These are phyloP conservation scores for Conticribra weissflogii DNA, from an alignment of 108 stramenopile species.

Conservation along the genomic window DNA sequence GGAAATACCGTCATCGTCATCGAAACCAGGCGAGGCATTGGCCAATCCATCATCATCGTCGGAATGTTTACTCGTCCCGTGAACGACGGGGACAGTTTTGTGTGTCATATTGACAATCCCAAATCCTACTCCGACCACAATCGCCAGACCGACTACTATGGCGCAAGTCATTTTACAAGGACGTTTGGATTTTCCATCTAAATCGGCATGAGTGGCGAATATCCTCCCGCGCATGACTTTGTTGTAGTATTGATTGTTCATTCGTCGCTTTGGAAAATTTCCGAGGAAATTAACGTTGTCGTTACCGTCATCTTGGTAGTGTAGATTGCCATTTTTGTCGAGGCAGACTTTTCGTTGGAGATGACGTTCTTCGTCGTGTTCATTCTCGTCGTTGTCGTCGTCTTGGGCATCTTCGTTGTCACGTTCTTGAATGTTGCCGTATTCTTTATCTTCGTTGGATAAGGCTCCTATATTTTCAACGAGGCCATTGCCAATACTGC, in stretches of 20 bases:
- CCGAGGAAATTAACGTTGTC: too few species aligned
- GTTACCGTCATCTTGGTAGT: too few species aligned
- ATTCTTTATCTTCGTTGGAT: background rate
- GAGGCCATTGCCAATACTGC: background rate
- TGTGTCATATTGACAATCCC: background rate
- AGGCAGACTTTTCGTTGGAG: background rate
- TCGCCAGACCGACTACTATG: background rate
- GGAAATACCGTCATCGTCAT: background rate
- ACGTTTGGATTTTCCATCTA: background rate
- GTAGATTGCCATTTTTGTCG: background rate
- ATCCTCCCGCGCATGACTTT: too few species aligned
- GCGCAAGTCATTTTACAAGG: background rate
- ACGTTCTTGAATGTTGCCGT: background rate
- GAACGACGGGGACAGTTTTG: background rate
- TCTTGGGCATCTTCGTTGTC: background rate
- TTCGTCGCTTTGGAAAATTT: too few species aligned
- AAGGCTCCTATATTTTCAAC: background rate
- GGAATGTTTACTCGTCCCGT: background rate
- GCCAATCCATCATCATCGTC: background rate
- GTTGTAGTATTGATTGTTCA: too few species aligned
- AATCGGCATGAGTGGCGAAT: background rate
- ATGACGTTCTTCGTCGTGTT: constrained; percentile 3
- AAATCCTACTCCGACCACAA: background rate
- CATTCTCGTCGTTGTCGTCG: background rate
- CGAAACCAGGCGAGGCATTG: too few species aligned